Base-by-base conservation (phyloP, 768 basidiomycete species). In the Steccherinum ochraceum region DNA sequence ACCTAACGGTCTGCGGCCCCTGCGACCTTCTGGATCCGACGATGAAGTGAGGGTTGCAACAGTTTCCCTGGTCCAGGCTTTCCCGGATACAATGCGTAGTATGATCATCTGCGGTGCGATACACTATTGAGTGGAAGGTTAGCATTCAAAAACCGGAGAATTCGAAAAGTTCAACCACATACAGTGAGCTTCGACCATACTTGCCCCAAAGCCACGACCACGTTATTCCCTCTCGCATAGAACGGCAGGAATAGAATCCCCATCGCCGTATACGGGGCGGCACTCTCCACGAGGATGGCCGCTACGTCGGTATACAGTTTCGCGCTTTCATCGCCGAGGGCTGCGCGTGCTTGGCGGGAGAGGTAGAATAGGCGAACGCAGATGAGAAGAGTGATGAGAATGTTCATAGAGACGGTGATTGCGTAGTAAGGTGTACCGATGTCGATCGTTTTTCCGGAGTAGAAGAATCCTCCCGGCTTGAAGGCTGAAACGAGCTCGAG, bases 181-280 rank as follows among this genome's bases (percentile, higher is more conserved):
- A 74, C 73, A 30, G 68, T 67, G 50, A 73, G 62, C 56, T 72
- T 72, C 3, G 69, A 66, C 67, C 71, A 74, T 24, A 74, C 65
- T 48, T 70, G 70, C 26, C 68, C 68, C 51, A 74, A 69, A 7
- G 67, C 64, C 35, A 68, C 66, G 2, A 66, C 62, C 18, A 68
- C 62, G 13, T 62, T 61, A 45, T 64, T 66, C 26, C 62, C 62
- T 11, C 63, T 50, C 0, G 70, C 71, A 54, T 71, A 73, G 2
- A 69, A 64, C 52, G 72, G 61, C 30, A 73, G 57, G 55, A 69
- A 72, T 54, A 67, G 64, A 47, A 73, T 62, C 1, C 72, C 72
- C 40, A 68, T 52, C 16, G 69, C 10, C 44, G 67, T 69, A 61
- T 71, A 74, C 4, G 69, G 67, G 3, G 70, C 65, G 10, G 72